A percentile compares a stretch with the other conserved stretches of the same genome.
Conservation (phyloP, 441 rosid species). For the Daphne laureola region DNA sequence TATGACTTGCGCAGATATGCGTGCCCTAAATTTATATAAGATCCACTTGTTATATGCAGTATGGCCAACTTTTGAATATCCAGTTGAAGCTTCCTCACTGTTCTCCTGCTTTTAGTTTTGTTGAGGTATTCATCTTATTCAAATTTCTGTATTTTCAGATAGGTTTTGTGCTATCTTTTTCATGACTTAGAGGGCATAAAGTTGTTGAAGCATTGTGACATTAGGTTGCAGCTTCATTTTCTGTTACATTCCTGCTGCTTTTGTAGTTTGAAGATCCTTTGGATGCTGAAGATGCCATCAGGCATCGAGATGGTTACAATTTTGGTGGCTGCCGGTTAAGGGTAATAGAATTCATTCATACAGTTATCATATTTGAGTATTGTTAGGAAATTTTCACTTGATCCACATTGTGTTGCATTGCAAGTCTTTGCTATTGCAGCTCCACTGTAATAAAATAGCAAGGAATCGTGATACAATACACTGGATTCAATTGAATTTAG, state of each 20-base stretch:
- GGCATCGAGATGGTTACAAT: conserved; percentile 43
- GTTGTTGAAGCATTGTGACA: no score
- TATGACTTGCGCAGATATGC: no score
- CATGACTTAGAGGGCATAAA: not conserved
- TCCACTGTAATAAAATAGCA: no score
- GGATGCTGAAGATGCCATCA: conserved; percentile 43
- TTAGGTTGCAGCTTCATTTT: not conserved
- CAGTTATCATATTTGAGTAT: no score
- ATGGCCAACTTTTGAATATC: conserved; percentile 34
- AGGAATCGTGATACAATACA: no score
- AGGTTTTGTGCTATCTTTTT: not conserved
- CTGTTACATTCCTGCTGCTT: conserved; percentile 5
- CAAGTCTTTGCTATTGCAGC: no score
- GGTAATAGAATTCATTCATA: conserved; percentile 13
- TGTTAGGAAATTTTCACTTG: no score
- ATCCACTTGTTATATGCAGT: conserved; percentile 18
- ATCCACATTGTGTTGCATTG: no score
- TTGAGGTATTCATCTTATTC: conserved; percentile 24
- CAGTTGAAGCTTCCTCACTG: conserved; percentile 39
- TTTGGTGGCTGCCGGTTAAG: conserved; percentile 35
- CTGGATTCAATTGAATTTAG: no score
- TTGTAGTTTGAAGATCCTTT: conserved; percentile 33
- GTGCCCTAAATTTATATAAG: not conserved
- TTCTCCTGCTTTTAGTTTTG: conserved; percentile 37
- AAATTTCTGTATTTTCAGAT: no score